Base-by-base conservation (phyloP, 2,329 filamentous ascomycete species). In the Metarhizium rileyi region DNA sequence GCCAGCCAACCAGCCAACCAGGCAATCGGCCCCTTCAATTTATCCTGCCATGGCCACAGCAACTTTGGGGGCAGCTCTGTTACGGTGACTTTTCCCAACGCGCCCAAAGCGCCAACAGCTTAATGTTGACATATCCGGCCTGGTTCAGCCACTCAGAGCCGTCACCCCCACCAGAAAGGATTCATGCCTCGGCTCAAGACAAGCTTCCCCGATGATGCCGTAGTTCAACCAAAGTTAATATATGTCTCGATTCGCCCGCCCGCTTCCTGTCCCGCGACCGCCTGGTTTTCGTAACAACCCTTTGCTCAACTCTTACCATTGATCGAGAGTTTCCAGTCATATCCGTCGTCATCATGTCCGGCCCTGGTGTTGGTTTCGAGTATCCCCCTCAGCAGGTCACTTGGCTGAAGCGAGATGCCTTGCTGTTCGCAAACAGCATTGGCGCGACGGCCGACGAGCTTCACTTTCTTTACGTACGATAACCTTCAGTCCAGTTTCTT, bases 361-460 rank as follows among this genome's bases (percentile, higher is more conserved):
- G 69, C 45, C 76, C 76, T 51, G 80, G 80, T 57, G 79, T 74
- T 63, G 88, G 89, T 61, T 90, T 90, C 69, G 80, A 93, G 68
- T 95, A 86, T 66, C 87, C 88, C 51, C 68, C 78, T 44, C 73
- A 80, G 61, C 78, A 84, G 63, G 88, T 95, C 10, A 79, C 84
- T 59, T 96, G 90, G 90, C 69, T 87, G 60, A 90, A 90, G 78
- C 82, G 90, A 57, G 90, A 96, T 74, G 81, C 84, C 33, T 76
- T 96, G 53, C 82, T 97, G 53, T 96, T 96, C 67, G 90, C 90
- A 59, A 85, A 86, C 68, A 91, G 85, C 70, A 91, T 96, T 65
- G 90, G 90, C 50, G 83, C 78, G 63, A 91, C 81, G 12, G 77
- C 78, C n/a, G 83, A 95, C 59, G 90, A 96, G 74, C 80, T 95